phyloP scores from a whole-genome alignment of 805 yeast species.

The Candida lessepsii region DNA sequence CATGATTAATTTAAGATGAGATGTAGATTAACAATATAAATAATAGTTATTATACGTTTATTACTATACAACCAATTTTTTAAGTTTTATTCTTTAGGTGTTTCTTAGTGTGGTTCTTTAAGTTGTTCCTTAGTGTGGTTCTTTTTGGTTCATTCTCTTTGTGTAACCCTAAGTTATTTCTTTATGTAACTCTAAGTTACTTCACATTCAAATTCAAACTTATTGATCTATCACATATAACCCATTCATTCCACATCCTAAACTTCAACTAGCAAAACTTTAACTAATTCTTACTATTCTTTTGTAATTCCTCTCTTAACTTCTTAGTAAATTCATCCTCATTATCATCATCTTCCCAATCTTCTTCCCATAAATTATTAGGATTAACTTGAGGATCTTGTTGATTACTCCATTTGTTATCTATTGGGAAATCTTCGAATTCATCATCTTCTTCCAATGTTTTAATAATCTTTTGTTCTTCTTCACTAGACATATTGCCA shows the following conservation, averaged over 20 bases:
- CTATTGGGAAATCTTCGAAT: constrained; percentile 94
- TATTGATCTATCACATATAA: too few species aligned
- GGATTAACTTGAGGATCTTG: constrained; percentile 51
- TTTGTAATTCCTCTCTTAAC: constrained; percentile 52
- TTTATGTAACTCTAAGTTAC: neutral
- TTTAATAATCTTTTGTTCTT: constrained; percentile 49
- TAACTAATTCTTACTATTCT: constrained; percentile 21
- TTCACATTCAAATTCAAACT: too few species aligned
- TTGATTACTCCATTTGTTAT: constrained; percentile 68
- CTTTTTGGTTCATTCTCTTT: neutral
- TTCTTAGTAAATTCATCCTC: constrained; percentile 83
- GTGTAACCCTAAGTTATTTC: neutral
- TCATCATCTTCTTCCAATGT: constrained; percentile 95
- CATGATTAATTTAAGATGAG: too few species aligned
- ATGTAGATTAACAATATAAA: too few species aligned
- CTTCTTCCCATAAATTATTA: constrained; percentile 87
- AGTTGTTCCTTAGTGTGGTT: too few species aligned
- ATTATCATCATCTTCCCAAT: constrained; percentile 95
- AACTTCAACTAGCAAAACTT: too few species aligned
- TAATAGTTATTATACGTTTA: neutral
- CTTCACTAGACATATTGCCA: constrained; percentile 9
- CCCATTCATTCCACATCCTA: neutral
- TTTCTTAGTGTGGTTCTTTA: too few species aligned
- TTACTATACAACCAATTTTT: neutral
- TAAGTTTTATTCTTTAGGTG: neutral